These are phyloP conservation scores for Sporothrix protearum DNA, from an alignment of 2,329 filamentous ascomycete genomes.

Conservation along the genomic window DNA sequence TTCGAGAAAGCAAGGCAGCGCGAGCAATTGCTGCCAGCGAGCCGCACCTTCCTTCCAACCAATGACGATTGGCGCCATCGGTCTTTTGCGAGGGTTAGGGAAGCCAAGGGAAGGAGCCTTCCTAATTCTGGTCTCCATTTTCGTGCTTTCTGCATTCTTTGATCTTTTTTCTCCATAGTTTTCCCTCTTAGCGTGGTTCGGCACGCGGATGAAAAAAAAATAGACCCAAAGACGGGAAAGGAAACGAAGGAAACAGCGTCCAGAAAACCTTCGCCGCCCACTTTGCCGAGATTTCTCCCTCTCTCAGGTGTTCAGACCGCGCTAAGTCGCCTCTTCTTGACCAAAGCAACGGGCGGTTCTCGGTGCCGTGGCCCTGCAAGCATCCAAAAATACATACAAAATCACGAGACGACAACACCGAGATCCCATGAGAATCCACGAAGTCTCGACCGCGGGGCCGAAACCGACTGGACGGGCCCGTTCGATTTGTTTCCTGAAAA, in stretches of 20 bases:
- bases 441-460: neutral
- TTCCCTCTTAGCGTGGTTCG: neutral
- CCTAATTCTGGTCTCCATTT: neutral
- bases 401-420: neutral
- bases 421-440: neutral
- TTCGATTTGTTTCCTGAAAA: neutral
- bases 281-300: conserved; percentile 16
- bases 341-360: conserved; percentile 14
- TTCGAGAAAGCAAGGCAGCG: neutral
- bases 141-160: neutral
- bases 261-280: neutral
- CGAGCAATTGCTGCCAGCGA: neutral
- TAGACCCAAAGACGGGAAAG: neutral
- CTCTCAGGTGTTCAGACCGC: neutral
- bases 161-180: neutral
- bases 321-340: neutral
- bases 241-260: too few relatives aligned
- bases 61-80: neutral
- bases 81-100: neutral
- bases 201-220: neutral
- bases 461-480: neutral
- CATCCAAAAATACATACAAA: neutral
- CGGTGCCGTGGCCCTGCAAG: conserved; percentile 3
- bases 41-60: neutral
- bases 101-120: neutral